Conservation (phyloP, 2,329 filamentous ascomycete species). For the Rachicladosporium sp. region DNA sequence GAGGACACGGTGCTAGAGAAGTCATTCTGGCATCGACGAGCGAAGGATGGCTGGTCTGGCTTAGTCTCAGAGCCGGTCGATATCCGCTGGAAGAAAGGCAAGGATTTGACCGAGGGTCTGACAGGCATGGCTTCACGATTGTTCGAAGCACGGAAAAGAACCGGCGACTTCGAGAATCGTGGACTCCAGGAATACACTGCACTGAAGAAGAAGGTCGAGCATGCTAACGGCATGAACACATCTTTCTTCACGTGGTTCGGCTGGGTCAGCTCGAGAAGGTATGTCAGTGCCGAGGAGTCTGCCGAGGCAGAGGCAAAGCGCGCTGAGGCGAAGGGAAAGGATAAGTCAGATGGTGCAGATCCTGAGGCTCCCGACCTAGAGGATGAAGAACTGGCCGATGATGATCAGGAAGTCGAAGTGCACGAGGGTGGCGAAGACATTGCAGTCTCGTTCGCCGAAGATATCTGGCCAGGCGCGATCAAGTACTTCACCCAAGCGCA, state of each 20-base stretch:
- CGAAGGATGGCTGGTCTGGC: constrained; percentile 56
- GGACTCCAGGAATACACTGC: constrained; percentile 44
- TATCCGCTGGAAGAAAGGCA: constrained; percentile 66
- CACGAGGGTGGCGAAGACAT: constrained; percentile 81
- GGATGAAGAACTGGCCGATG: constrained; percentile 48
- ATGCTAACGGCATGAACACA: constrained; percentile 31
- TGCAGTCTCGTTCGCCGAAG: constrained; percentile 68
- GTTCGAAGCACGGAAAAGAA: constrained; percentile 49
- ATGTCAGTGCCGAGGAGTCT: constrained; percentile 62
- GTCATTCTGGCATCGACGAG: constrained; percentile 75
- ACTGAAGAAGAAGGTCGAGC: constrained; percentile 41
- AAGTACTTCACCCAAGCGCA: constrained; percentile 71
- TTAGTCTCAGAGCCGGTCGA: constrained; percentile 80
- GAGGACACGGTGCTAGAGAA: constrained; percentile 69
- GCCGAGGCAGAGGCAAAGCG: constrained; percentile 48
- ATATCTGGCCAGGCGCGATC: constrained; percentile 78
- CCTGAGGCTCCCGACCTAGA: constrained; percentile 38
- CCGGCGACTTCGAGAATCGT: constrained; percentile 27
- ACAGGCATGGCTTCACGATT: constrained; percentile 60
- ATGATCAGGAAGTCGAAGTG: constrained; percentile 63
- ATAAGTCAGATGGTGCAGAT: constrained; percentile 28
- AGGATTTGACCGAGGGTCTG: constrained; percentile 73
- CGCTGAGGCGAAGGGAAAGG: constrained; percentile 42
- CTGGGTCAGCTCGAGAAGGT: constrained; percentile 51
- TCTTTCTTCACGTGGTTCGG: constrained; percentile 90